Conservation (phyloP, 192 early-diverging fungal genomes). For the Helicostylum pulchrum region DNA sequence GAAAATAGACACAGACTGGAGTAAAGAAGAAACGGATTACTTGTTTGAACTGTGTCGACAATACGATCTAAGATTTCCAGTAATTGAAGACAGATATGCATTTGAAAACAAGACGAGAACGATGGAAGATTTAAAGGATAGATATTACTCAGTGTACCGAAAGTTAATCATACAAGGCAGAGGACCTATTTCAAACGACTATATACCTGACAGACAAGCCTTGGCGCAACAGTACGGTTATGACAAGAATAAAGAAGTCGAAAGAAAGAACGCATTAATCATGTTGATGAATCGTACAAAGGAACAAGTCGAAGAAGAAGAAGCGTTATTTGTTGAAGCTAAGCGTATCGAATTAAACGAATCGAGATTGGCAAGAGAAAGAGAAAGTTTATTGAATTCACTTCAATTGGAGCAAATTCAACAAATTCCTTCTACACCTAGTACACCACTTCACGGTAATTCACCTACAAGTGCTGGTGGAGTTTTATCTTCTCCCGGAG, state of each 20-base stretch:
- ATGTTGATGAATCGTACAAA: slow-evolving; percentile 67
- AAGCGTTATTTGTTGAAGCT: slow-evolving; percentile 73
- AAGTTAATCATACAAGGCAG: slow-evolving; percentile 52
- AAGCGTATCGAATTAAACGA: slow-evolving; percentile 81
- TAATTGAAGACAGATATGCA: slow-evolving; percentile 84
- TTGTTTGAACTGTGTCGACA: slow-evolving; percentile 66
- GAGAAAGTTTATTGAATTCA: slow-evolving; percentile 71
- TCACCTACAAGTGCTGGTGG: background rate
- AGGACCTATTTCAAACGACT: slow-evolving; percentile 36
- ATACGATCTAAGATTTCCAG: slow-evolving; percentile 82
- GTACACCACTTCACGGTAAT: slow-evolving; percentile 23
- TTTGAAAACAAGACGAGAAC: slow-evolving; percentile 39
- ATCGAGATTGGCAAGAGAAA: slow-evolving; percentile 69
- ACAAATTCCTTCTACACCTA: slow-evolving; percentile 22
- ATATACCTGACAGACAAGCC: slow-evolving; percentile 26
- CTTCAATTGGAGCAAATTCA: slow-evolving; percentile 51
- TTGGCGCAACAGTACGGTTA: slow-evolving; percentile 40
- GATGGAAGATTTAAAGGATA: slow-evolving; percentile 79
- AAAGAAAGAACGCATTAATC: slow-evolving; percentile 78
- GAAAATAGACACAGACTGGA: slow-evolving; percentile 67
- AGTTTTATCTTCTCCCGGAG: slow-evolving; percentile 24
- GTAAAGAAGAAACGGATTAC: slow-evolving; percentile 82
- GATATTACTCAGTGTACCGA: slow-evolving; percentile 73
- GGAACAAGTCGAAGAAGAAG: slow-evolving; percentile 86
- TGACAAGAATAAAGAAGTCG: slow-evolving; percentile 62